Conservation (phyloP, 225 moss, liverwort and hornwort species). For the Lunularia cruciata region DNA sequence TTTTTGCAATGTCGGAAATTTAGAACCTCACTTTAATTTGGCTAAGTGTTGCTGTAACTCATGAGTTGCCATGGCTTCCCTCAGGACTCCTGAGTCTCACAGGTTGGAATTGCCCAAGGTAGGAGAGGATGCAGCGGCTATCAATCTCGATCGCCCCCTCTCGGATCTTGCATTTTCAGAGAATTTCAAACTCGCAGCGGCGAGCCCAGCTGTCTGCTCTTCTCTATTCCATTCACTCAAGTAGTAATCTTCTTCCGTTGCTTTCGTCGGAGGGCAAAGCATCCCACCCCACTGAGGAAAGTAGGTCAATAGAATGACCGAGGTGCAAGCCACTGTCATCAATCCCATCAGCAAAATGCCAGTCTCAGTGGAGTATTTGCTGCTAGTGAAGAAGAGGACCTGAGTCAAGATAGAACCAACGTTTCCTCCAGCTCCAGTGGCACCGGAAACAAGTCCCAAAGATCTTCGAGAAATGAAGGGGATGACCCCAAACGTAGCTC, state of each 20-base stretch:
- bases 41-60: too few relatives aligned
- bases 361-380: conserved; percentile 39
- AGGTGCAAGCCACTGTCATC: conserved; percentile 48
- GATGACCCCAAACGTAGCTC: conserved; percentile 65
- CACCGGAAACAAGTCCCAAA: conserved; percentile 59
- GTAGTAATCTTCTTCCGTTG: conserved; percentile 63
- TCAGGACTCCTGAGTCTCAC: too few relatives aligned
- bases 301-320: conserved; percentile 32
- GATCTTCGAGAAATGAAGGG: conserved; percentile 73
- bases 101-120: too few relatives aligned
- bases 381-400: conserved; percentile 52
- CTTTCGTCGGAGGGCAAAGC: conserved; percentile 37
- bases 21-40: too few relatives aligned
- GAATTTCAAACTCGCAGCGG: conserved; percentile 58
- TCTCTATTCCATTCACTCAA: conserved; percentile 46
- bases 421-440: conserved; percentile 69
- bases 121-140: too few relatives aligned
- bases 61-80: too few relatives aligned
- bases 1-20: too few relatives aligned
- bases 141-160: too few relatives aligned
- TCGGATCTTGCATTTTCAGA: conserved; percentile 59
- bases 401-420: conserved; percentile 59
- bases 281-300: conserved; percentile 78
- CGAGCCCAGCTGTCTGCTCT: conserved; percentile 62
- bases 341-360: conserved; percentile 68